Base-by-base conservation (phyloP, 352 stramenopile genomes). In the Globisporangium acanthophoron region DNA sequence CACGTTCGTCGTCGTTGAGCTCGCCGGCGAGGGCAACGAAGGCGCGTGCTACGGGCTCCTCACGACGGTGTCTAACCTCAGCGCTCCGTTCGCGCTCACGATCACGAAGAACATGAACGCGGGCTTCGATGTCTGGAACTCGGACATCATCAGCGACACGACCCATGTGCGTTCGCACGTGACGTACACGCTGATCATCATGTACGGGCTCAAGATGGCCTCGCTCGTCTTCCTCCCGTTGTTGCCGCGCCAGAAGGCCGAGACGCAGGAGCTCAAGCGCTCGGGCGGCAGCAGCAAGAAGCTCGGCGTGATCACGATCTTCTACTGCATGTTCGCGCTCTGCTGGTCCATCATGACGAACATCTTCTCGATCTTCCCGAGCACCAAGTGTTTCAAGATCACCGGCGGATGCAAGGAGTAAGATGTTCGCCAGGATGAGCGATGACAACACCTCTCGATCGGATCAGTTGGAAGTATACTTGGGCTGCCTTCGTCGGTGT, bases 31-130 rank as follows among this genome's bases (percentile, higher is more conserved):
- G 16, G 67, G 67, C 21, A 66, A 73, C 35, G 67, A 74, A 64
- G 67, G 61, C n/a, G 62, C 64, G 11, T 46, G 70, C 47, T 74
- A 74, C 35, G 64, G 64, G 3, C 50, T 73, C 20, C 15, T 73
- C 21, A 74, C 67, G 20, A 73, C 67, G 18, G 59, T 73, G 31
- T 45, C 35, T 35, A 74, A 73, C 54, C 52, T 73, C 11, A 54
- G 56, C 6, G 24, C 43, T 11, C 52, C 61, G 21, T 69, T 74
- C 52, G 44, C 52, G 24, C 54, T 47, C 18, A 72, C 54, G n/a
- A 43, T 64, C 41, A 63, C 64, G 15, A 71, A 71, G 46, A 54
- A 58, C 56, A 7, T 67, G 18, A 52, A 67, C 57, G 47, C 57
- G 27, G 12, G 20, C n/a, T 72, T 71, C 31, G n/a, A 50, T 3